Evolutionary conservation across 805 yeast genomes (phyloP).

Genomic region (Pichia kluyveri): DNA sequence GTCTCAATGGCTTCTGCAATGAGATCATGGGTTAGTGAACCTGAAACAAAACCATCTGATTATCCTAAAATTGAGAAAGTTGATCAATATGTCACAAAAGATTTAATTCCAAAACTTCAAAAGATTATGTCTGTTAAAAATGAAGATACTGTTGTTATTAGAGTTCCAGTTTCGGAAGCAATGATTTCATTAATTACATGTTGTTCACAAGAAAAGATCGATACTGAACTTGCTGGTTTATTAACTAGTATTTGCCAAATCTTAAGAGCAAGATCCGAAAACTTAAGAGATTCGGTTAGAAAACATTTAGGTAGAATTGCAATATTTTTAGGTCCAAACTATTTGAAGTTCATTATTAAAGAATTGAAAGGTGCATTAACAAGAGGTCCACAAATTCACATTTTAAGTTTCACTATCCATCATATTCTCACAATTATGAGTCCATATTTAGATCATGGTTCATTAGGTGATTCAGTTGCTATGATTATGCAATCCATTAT

Average conservation of each 20-base stretch:
- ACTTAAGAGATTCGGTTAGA: slow-evolving; percentile 78
- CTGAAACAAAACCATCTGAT: slow-evolving; percentile 16
- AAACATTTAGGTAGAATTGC: slow-evolving; percentile 62
- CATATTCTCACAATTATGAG: slow-evolving; percentile 48
- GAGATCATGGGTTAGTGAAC: slow-evolving; percentile 10
- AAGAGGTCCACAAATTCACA: slow-evolving; percentile 90
- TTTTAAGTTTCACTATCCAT: slow-evolving; percentile 82
- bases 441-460: slow-evolving; percentile 47
- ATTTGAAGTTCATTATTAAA: slow-evolving; percentile 62
- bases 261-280: slow-evolving; percentile 76
- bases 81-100: slow-evolving; percentile 42
- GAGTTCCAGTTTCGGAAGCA: slow-evolving; percentile 80
- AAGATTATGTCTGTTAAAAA: slow-evolving; percentile 54
- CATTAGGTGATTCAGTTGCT: slow-evolving; percentile 55
- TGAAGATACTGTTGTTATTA: slow-evolving; percentile 65
- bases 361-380: slow-evolving; percentile 74
- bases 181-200: slow-evolving; percentile 58
- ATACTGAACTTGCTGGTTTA: slow-evolving; percentile 64
- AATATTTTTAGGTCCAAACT: slow-evolving; percentile 57
- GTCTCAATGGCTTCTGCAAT: slow-evolving; percentile 46
- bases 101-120: slow-evolving; percentile 53
- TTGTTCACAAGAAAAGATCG: slow-evolving; percentile 46
- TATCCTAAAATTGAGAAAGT: slow-evolving; percentile 32
- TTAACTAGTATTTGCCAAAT: slow-evolving; percentile 85
- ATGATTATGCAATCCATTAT: slow-evolving; percentile 63